Base-by-base conservation (phyloP, 768 basidiomycete genomes). In the Mycena latifolia region DNA sequence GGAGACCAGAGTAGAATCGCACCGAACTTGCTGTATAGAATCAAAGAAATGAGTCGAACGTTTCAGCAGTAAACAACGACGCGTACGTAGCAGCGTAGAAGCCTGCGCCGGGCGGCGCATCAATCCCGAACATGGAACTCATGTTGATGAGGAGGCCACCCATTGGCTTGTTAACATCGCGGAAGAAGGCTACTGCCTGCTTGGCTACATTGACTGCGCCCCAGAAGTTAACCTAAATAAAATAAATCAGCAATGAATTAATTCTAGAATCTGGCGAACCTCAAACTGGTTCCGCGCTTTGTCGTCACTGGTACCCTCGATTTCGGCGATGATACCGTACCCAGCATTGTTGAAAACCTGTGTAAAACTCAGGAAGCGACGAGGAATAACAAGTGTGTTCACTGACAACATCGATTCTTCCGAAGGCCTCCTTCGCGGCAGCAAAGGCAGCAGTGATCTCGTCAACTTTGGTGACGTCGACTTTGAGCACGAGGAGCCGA, bases 281-380 rank as follows among this genome's bases (percentile, higher is more conserved):
- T 83, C 83, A 47, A 85, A 84, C 67, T 78, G 22, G 25, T 69
- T 69, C 27, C 78, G 73, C 15, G 78, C 81, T 1, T 68, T 73
- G 5, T 75, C 75, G 11, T 80, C 78, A 6, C 71, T 70, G 61
- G 77, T 75, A 20, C 73, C 77, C 70, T 85, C 84, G 27, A 78
- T 72, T 66, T 84, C 82, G 20, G 72, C 73, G 20, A 78, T 55
- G 29, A 78, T 58, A 10, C 65, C 73, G 45, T 66, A 67, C 3
- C 78, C 84, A 8, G 83, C 83, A 61, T 84, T 84, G 67, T 80
- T 84, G 65, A 81, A 78, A 7, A 85, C 63, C 63, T 65, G 22
- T 52, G 0, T 20, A n/a, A 48, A 9, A 37, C 50, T 53, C 20
- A 35, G 51, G 4, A 25, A 31, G 14, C 22, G 35, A 48, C 10